These are phyloP conservation scores for Aspergillus sp. DNA, from an alignment of 2,329 filamentous ascomycete species.

Conservation along the genomic window DNA sequence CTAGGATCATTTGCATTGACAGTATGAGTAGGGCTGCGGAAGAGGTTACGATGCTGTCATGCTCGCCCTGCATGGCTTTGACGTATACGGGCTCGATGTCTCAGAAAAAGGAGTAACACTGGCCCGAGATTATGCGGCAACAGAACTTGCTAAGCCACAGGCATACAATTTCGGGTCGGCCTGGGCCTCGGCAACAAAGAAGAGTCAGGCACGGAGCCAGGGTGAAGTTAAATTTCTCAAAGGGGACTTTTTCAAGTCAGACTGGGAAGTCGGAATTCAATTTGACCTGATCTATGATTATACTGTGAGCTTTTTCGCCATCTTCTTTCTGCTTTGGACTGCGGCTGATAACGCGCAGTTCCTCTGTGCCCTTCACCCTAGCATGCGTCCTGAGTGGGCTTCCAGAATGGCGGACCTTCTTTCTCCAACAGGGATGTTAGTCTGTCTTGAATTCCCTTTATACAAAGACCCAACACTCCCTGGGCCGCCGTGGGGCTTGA, in stretches of 20 bases:
- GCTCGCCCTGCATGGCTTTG: slow-evolving; percentile 32
- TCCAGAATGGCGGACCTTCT: slow-evolving; percentile 41
- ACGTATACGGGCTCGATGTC: slow-evolving; percentile 30
- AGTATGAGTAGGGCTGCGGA: slow-evolving; percentile 26
- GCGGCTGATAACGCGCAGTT: slow-evolving; percentile 46
- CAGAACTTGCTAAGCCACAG: slow-evolving; percentile 19
- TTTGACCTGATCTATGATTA: slow-evolving; percentile 32
- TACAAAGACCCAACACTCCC: slow-evolving; percentile 35
- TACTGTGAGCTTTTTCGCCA: slow-evolving; percentile 48
- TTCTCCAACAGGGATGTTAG: slow-evolving; percentile 28
- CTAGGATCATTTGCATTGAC: neutral
- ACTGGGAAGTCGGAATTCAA: slow-evolving; percentile 1
- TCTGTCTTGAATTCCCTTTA: slow-evolving; percentile 38
- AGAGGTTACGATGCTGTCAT: slow-evolving; percentile 33
- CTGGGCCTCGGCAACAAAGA: neutral
- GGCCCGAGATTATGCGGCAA: slow-evolving; percentile 21
- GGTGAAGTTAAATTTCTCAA: slow-evolving; percentile 51
- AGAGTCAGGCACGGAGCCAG: slow-evolving; percentile 38
- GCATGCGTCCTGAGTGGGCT: slow-evolving; percentile 55
- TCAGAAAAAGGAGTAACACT: slow-evolving; percentile 24
- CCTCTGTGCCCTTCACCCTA: slow-evolving; percentile 59
- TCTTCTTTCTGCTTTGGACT: neutral
- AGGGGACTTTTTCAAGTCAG: slow-evolving; percentile 48
- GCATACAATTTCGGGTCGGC: slow-evolving; percentile 19
- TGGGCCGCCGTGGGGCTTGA: slow-evolving; percentile 42